Evolutionary conservation across 345 rosid genomes (phyloP).

Genomic region (Leavenworthia alabamica): DNA sequence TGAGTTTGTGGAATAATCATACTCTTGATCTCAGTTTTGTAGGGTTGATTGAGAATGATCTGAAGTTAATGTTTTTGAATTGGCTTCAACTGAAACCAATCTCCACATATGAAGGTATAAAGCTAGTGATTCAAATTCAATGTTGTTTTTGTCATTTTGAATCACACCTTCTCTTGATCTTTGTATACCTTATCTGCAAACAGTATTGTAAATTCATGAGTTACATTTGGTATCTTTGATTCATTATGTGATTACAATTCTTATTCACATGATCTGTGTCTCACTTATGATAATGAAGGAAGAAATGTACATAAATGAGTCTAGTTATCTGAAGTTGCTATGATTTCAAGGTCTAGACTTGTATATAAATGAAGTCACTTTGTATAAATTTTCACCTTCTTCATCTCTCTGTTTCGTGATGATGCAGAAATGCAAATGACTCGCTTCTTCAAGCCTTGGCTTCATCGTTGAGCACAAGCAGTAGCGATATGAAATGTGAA

Average conservation of each 20-base stretch:
- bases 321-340: not conserved
- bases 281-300: not conserved
- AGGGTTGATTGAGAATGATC: conserved; percentile 11
- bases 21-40: no score
- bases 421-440: conserved; percentile 4
- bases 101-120: conserved; percentile 10
- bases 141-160: not conserved
- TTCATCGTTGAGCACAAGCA: not conserved
- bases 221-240: not conserved
- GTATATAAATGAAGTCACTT: not conserved
- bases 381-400: not conserved
- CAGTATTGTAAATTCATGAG: not conserved
- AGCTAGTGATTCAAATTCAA: not conserved
- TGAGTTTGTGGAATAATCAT: no score
- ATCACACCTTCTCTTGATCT: not conserved
- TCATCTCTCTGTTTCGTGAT: not conserved
- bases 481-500: not conserved
- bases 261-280: not conserved
- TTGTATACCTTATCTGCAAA: not conserved
- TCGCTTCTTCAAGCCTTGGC: conserved; percentile 7
- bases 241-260: no score
- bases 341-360: not conserved
- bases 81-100: not conserved
- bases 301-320: no score
- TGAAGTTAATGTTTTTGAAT: conserved; percentile 16